Conservation (phyloP, 805 yeast genomes). For the Metschnikowia colocasiae region DNA sequence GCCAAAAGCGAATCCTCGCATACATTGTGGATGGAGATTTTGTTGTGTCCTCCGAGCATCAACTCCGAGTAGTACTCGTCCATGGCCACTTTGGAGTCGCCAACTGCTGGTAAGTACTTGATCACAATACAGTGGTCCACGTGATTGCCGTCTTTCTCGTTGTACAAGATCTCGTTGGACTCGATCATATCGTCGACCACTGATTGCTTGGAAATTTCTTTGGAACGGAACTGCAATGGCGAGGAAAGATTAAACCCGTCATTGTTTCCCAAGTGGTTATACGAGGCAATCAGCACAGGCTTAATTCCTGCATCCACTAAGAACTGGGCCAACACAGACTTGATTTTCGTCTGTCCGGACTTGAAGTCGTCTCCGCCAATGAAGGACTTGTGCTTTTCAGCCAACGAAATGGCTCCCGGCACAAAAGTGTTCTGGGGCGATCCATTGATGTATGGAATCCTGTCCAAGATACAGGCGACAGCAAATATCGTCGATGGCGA, state of each 20-base stretch:
- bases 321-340: conserved; percentile 94
- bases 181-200: conserved; percentile 94
- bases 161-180: conserved; percentile 79
- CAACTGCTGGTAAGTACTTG: conserved; percentile 91
- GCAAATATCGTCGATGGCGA: conserved; percentile 95
- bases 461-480: conserved; percentile 85
- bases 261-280: conserved; percentile 94
- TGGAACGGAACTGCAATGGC: conserved; percentile 89
- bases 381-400: conserved; percentile 68
- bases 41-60: conserved; percentile 97
- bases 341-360: conserved; percentile 92
- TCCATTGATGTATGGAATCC: conserved; percentile 88
- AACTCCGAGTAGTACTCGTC: conserved; percentile 96
- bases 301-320: conserved; percentile 96
- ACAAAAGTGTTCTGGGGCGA: conserved; percentile 98
- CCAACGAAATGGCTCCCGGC: conserved; percentile 89
- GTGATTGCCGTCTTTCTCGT: conserved; percentile 67
- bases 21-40: conserved; percentile 89
- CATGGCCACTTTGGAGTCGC: conserved; percentile 97
- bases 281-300: conserved; percentile 91
- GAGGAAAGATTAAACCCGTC: conserved; percentile 92
- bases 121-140: conserved; percentile 95
- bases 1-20: conserved; percentile 96
- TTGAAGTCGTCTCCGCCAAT: conserved; percentile 98
- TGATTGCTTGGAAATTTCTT: conserved; percentile 89